Conservation (phyloP, 352 stramenopile species). For the Globisporangium mamillatum region DNA sequence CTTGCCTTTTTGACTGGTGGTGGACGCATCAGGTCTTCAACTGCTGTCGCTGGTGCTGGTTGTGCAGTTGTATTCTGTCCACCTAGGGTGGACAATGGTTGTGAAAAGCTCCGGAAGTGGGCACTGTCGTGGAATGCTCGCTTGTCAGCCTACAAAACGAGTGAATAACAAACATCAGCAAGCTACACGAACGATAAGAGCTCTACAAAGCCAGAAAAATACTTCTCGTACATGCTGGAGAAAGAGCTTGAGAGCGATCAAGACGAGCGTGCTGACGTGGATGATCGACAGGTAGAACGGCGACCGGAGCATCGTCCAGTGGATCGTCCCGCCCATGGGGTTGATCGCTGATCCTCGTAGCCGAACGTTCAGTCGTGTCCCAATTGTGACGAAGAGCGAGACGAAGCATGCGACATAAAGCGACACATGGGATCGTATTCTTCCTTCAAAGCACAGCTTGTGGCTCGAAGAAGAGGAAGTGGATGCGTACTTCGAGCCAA, state of each 20-base stretch:
- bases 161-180: background rate
- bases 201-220: background rate
- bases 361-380: slow-evolving; percentile 67
- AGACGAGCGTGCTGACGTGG: slow-evolving; percentile 58
- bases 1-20: slow-evolving; percentile 30
- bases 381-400: slow-evolving; percentile 52
- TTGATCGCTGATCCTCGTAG: slow-evolving; percentile 74
- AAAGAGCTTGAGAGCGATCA: slow-evolving; percentile 73
- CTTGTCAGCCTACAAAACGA: slow-evolving; percentile 26
- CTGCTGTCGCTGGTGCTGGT: slow-evolving; percentile 9
- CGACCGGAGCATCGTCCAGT: slow-evolving; percentile 66
- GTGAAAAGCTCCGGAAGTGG: slow-evolving; percentile 1
- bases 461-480: slow-evolving; percentile 26
- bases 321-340: slow-evolving; percentile 66
- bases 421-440: slow-evolving; percentile 50
- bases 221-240: slow-evolving; percentile 54
- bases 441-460: slow-evolving; percentile 41
- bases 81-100: background rate
- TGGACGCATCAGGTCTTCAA: slow-evolving; percentile 40
- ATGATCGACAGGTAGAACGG: slow-evolving; percentile 61
- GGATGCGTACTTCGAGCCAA: slow-evolving; percentile 17
- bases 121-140: background rate
- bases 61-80: background rate
- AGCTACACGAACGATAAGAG: background rate
- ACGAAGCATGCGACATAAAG: slow-evolving; percentile 49